Evolutionary conservation across 2,329 filamentous ascomycete genomes (phyloP), one percentile per base, ranked within the genome.

Genomic region (Alternaria atra): DNA sequence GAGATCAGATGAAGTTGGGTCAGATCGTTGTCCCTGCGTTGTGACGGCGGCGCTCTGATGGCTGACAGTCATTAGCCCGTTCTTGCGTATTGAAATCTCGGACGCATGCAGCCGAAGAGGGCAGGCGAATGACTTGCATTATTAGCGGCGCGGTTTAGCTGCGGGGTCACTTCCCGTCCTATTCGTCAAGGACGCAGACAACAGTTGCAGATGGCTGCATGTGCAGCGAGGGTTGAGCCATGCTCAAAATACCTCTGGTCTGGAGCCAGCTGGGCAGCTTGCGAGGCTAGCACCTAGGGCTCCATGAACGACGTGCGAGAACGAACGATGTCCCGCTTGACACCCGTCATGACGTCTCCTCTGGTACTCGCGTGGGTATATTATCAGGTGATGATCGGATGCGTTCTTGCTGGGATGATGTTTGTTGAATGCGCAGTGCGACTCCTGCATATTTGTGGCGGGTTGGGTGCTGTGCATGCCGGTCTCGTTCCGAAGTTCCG

Each of bases 61-160:
- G 53, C 37, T 34, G 46, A 40, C 53, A 12, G 46, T 27, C 67
- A 69, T 72, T 77, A 75, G 73, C 62, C 65, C 63, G 68, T 65
- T 70, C 61, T 68, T 64, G 66, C 53, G 59, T 61, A 60, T 59
- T 43, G 53, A 66, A 44, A 34, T 51, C 55, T 63, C 66, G 67
- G 70, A 52, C 61, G 55, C 47, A 65, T 59, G 67, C 59, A 66
- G 65, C 69, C 69, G 66, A 69, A 67, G 64, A 68, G 66, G 69
- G 68, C 61, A 65, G 66, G 70, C 66, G 67, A 73, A 73, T 77
- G 75, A 75, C 75, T 75, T 77, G 75, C 75, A 77, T 71, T 69
- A 64, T 68, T 76, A 76, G 74, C 70, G 70, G 65, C 67, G 64
- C 66, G 65, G 55, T 59, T 60, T 64, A 58, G 66, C 62, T 67